Evolutionary conservation across 257 asterid genomes (phyloP).

Genomic region (Solanum infundibuliforme): DNA sequence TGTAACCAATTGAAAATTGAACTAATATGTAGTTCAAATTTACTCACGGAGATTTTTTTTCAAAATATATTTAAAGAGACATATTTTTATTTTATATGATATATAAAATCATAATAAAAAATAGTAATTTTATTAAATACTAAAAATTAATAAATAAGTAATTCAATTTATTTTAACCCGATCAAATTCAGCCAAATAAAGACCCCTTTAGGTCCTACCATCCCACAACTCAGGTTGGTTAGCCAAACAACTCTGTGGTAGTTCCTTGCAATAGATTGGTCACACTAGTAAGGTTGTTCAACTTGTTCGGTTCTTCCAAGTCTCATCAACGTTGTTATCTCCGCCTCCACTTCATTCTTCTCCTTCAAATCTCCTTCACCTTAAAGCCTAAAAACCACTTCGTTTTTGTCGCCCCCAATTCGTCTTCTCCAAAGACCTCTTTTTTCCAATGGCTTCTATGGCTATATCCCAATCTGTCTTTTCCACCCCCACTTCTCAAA

Average conservation of each 20-base stretch:
- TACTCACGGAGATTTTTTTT: too few species aligned
- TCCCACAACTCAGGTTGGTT: neutral
- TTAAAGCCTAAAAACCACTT: neutral
- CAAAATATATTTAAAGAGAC: too few species aligned
- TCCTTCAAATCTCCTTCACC: neutral
- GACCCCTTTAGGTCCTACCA: too few species aligned
- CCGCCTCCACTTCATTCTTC: neutral
- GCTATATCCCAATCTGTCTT: constrained; percentile 42
- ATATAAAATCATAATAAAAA: neutral
- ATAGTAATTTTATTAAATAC: too few species aligned
- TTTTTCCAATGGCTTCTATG: constrained; percentile 60
- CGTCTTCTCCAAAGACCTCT: neutral
- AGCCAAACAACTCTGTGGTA: neutral
- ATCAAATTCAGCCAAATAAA: neutral
- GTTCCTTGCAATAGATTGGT: neutral
- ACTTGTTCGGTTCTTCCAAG: neutral
- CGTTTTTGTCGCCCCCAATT: neutral
- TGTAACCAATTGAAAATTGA: too few species aligned
- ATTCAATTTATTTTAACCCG: too few species aligned
- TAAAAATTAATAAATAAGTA: too few species aligned
- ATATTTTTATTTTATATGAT: too few species aligned
- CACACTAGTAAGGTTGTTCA: neutral
- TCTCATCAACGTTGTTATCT: neutral
- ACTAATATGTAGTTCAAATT: too few species aligned
- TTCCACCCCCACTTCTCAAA: constrained; percentile 27